Evolutionary conservation across 129 eudicot species (phyloP), one percentile per base, ranked within the genome.

Genomic region (Escallonia rubra): DNA sequence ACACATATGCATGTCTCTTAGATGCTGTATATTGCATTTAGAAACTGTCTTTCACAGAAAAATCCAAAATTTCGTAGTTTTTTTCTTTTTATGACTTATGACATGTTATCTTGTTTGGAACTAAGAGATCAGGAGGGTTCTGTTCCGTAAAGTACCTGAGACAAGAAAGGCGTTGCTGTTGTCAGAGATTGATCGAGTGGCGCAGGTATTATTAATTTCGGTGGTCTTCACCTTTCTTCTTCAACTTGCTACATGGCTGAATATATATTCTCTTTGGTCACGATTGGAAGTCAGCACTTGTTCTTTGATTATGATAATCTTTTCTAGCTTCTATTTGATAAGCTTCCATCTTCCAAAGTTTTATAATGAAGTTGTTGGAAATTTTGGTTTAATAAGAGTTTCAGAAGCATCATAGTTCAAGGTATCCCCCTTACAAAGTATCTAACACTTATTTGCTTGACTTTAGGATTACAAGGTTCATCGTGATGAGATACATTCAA

Each of bases 401-500:
- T 7, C 39, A 10, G 23, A 54, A 54, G 16, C 58, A 10, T 54
- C 15, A 11, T n/a, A 10, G 23, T 54, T 54, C n/a, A n/a, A 4
- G 14, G 58, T 14, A 54, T 12, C n/a, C 23, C 6, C 63, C 39
- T 59, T n/a, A 8, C 41, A 50, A 52, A 2, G 16, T 64, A 8
- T 51, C 8, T 56, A 16, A 23, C 65, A 59, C 46, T 11, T 4
- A 59, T 57, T 6, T 74, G 43, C 59, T 75, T 48, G 59, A 63
- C 59, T 64, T 41, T 69, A 94, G 99, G 99, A 87, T 79, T 94
- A 80, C 60, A 90, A 85, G 76, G 80, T 79, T 76, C 99, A 94
- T 79, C 77, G 96, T 42, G 97, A 94, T 79, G 99, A 94, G 80
- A 94, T 94, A 79, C 96, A 94, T 71, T 79, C 90, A 6, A 89